phyloP scores from a whole-genome alignment of 2,329 filamentous ascomycete genomes.

The Beauveria bassiana region DNA sequence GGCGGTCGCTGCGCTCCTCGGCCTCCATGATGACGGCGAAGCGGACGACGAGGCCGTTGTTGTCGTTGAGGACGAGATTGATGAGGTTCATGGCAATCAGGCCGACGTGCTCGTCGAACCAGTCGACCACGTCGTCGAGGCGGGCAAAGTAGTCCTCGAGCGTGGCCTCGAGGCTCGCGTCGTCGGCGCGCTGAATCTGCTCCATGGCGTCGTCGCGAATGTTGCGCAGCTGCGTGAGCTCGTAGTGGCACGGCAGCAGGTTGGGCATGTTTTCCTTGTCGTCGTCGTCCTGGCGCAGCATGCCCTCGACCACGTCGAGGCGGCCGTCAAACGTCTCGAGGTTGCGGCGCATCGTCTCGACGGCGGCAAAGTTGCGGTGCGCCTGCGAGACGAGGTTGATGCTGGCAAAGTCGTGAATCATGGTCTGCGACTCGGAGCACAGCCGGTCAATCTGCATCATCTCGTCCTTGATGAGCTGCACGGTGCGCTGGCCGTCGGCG shows the following conservation, averaged over 20 bases:
- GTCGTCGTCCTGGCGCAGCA: conserved; percentile 76
- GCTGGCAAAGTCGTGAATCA: conserved; percentile 92
- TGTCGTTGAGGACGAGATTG: conserved; percentile 75
- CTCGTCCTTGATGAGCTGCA: conserved; percentile 92
- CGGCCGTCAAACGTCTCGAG: conserved; percentile 81
- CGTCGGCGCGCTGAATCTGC: conserved; percentile 75
- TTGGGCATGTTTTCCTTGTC: conserved; percentile 90
- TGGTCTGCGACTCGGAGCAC: conserved; percentile 93
- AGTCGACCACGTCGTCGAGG: conserved; percentile 79
- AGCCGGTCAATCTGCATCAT: conserved; percentile 98
- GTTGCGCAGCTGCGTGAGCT: conserved; percentile 83
- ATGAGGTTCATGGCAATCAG: conserved; percentile 86
- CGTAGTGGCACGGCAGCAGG: conserved; percentile 80
- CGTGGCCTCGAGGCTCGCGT: conserved; percentile 68
- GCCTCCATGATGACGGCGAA: conserved; percentile 89
- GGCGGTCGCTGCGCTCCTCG: conserved; percentile 93
- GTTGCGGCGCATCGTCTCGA: conserved; percentile 86
- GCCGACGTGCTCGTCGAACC: conserved; percentile 93
- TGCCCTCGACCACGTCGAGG: conserved; percentile 64
- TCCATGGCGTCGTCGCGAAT: conserved; percentile 95
- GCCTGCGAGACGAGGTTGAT: conserved; percentile 90
- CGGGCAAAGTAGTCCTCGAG: conserved; percentile 83
- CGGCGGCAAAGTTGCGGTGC: conserved; percentile 90
- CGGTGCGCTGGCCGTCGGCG: conserved; percentile 81
- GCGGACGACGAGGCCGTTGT: conserved; percentile 82